Evolutionary conservation across 2,329 filamentous ascomycete species (phyloP), one percentile per base, ranked within the genome.

Genomic region (Hortaea sp.): DNA sequence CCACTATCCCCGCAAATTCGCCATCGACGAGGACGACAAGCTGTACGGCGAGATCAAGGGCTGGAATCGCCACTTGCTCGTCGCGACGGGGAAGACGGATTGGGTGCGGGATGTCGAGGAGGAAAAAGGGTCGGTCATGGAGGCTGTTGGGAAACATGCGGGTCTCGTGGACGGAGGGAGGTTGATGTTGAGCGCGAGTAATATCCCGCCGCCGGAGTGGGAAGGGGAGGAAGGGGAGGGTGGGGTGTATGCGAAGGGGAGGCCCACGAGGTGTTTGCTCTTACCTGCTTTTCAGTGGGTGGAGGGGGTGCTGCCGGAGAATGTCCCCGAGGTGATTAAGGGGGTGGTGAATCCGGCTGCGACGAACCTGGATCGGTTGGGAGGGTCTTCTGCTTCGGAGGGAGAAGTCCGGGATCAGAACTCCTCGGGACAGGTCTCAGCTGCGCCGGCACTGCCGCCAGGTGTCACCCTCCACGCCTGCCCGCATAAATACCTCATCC

Each of bases 21-120:
- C 71, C 4, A 79, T 95, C 46, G 85, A 97, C 47, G 77, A 84
- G 63, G 70, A 75, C 5, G 88, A 95, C 62, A 72, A 81, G 57
- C 69, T 98, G 42, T 97, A 94, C 62, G 92, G 90, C 1, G 74
- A 85, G 49, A 78, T 95, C 52, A 85, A 88, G 60, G 87, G 81
- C 32, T 97, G 88, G 85, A 82, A 79, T 59, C 92, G 88, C 13
- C 92, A 98, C 67, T 63, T 95, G 51, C 71, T 98, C 30, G 88
- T 97, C 11, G 92, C 88, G 27, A 98, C 92, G n/a, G 87, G 88
- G 50, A 95, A 95, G 77, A 77, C 82, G 28, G 92, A 98, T 67
- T 98, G 92, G 92, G 84, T 90, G 61, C 71, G 86, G 49, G 84
- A 94, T 69, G 86, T 95, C 40, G 80, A 78, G 47, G 85, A 97